These are phyloP conservation scores for Septoria linicola DNA, from an alignment of 2,329 filamentous ascomycete species.

Conservation along the genomic window DNA sequence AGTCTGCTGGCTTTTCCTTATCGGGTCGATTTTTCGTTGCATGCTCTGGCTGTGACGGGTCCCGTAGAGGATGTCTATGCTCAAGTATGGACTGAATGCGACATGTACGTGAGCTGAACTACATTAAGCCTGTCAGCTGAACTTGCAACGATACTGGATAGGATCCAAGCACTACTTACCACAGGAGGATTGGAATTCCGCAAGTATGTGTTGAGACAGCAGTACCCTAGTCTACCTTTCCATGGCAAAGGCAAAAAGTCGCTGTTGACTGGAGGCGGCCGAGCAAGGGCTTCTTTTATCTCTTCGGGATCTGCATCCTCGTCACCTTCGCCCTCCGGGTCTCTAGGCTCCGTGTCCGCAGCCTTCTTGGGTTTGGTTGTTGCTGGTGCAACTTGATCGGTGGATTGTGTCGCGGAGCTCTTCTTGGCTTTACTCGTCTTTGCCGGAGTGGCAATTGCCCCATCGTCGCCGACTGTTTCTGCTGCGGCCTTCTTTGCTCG, in stretches of 20 bases:
- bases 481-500: constrained; percentile 17
- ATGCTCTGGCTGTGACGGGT: constrained; percentile 75
- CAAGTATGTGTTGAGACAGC: constrained; percentile 90
- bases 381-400: constrained; percentile 11
- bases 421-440: constrained; percentile 26
- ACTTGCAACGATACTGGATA: neutral
- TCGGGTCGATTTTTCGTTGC: constrained; percentile 83
- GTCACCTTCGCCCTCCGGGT: constrained; percentile 56
- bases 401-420: constrained; percentile 14
- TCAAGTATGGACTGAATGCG: constrained; percentile 88
- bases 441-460: constrained; percentile 14
- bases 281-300: constrained; percentile 57
- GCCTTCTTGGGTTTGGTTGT: constrained; percentile 32
- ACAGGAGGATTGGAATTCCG: constrained; percentile 77
- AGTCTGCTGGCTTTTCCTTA: constrained; percentile 64
- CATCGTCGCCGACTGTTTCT: constrained; percentile 13
- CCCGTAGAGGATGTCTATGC: constrained; percentile 75
- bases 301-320: constrained; percentile 57
- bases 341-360: constrained; percentile 31
- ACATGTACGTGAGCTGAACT: constrained; percentile 84
- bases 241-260: constrained; percentile 81
- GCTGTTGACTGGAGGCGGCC: constrained; percentile 78
- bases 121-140: neutral
- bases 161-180: neutral
- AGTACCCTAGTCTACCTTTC: constrained; percentile 87